Evolutionary conservation across 441 rosid genomes (phyloP), one percentile per base, ranked within the genome.

Genomic region (Adansonia gregorii): DNA sequence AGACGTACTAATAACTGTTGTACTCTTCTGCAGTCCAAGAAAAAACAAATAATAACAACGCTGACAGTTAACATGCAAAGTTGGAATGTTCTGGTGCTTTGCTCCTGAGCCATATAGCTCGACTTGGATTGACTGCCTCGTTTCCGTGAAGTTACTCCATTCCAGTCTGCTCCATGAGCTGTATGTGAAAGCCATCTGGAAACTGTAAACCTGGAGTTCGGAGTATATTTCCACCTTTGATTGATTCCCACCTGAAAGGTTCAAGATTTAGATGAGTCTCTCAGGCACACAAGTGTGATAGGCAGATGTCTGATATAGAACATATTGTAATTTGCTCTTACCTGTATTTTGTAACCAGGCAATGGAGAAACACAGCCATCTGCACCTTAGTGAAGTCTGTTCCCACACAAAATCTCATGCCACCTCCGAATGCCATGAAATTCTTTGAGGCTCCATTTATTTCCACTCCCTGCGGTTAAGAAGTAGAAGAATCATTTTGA

Each of bases 401-500:
- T 80, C 99, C 99, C 4, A 96, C 97, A 74, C 99, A 96, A 78
- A 96, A 92, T 83, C 98, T 91, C 98, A 93, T 87, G 73, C 99
- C 99, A 6, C 98, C 99, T 49, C 99, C 99, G 79, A 96, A 96
- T 49, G 98, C 99, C 99, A 96, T 96, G 91, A 96, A 96, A 75
- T 87, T 81, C 76, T 90, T 96, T 3, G 99, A 81, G 52, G 91
- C 94, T 8, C 87, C 85, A 76, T 73, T 88, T 78, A 52, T 46
- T 73, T 87, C 93, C 78, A 76, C 78, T 61, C 92, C 98, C 99
- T 96, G 90, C 19, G 61, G 8, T 73, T 70, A 75, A 14, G 20
- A 61, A 75, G 35, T n/a, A 64, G 14, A 63, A 49, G 45, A 48
- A 9, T 49, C 10, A 39, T 31, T n/a, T 64, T 31, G 68, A 35